These are phyloP conservation scores for Arthrobotrys conoides DNA, from an alignment of 2,329 filamentous ascomycete species.

Conservation along the genomic window DNA sequence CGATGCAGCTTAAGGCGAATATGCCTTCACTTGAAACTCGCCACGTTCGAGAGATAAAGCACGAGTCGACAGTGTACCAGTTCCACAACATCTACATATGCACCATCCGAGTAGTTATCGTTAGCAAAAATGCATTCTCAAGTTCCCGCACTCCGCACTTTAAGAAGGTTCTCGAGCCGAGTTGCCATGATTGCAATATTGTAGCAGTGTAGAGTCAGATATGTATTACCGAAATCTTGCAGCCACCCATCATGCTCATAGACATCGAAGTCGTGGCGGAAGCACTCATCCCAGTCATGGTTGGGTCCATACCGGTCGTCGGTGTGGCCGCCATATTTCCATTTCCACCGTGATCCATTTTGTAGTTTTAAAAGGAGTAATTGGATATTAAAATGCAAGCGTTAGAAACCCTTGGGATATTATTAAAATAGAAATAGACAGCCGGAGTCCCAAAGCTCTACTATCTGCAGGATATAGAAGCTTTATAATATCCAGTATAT, in stretches of 20 bases:
- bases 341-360: slow-evolving; percentile 38
- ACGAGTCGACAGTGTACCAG: slow-evolving; percentile 79
- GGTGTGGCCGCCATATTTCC: slow-evolving; percentile 28
- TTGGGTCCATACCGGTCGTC: slow-evolving; percentile 43
- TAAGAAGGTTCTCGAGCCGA: background rate
- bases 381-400: slow-evolving; percentile 3
- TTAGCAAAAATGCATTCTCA: background rate
- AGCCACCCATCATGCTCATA: slow-evolving; percentile 57
- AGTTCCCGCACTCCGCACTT: background rate
- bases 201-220: background rate
- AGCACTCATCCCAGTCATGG: slow-evolving; percentile 54
- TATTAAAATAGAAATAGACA: background rate
- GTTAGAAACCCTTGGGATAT: background rate
- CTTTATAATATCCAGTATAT: background rate
- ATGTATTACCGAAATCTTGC: slow-evolving; percentile 57
- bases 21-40: slow-evolving; percentile 77
- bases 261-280: slow-evolving; percentile 33
- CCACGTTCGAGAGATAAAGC: slow-evolving; percentile 80
- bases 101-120: slow-evolving; percentile 4
- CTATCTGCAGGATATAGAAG: background rate
- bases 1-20: slow-evolving; percentile 86
- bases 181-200: background rate
- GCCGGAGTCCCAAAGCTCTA: background rate
- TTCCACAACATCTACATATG: slow-evolving; percentile 82
- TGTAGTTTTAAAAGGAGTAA: slow-evolving; percentile 5